These are phyloP conservation scores for Clitocybe nebularis DNA, from an alignment of 1,284 basidiomycete genomes.

Conservation along the genomic window DNA sequence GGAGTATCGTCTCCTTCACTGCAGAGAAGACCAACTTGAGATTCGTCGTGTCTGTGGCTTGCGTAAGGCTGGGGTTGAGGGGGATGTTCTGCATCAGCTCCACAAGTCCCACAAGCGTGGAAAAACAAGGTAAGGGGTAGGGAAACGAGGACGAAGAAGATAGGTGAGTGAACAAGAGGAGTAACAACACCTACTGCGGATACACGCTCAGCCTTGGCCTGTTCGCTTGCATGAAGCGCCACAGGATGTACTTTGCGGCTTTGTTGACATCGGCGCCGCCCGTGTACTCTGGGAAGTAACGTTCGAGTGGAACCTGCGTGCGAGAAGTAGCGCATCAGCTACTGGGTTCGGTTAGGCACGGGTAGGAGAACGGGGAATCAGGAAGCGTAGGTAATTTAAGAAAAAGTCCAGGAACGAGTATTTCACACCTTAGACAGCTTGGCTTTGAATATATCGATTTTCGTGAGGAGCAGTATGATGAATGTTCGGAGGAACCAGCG, in stretches of 20 bases:
- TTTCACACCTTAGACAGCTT: constrained; percentile 77
- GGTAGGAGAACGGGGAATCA: too few species aligned
- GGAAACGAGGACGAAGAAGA: too few species aligned
- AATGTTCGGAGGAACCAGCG: constrained; percentile 95
- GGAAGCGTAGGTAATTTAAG: too few species aligned
- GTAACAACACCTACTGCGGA: constrained; percentile 69
- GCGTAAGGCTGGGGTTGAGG: constrained; percentile 53
- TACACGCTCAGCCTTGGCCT: constrained; percentile 85
- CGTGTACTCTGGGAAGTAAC: constrained; percentile 93
- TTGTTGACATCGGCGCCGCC: constrained; percentile 95
- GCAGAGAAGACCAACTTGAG: constrained; percentile 93
- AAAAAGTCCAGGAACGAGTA: background rate
- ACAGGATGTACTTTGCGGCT: constrained; percentile 96
- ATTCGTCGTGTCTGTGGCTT: constrained; percentile 77
- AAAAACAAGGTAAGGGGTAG: too few species aligned
- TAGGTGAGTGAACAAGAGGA: constrained; percentile 1
- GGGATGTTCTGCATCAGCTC: constrained; percentile 6
- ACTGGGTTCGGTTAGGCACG: too few species aligned
- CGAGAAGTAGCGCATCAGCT: background rate
- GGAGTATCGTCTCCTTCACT: constrained; percentile 96
- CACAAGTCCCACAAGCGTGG: too few species aligned
- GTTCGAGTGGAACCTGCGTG: constrained; percentile 75
- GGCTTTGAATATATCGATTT: constrained; percentile 93
- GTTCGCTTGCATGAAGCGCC: constrained; percentile 96
- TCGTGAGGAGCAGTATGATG: constrained; percentile 93